Evolutionary conservation across 2,329 filamentous ascomycete species (phyloP), one percentile per base, ranked within the genome.

Genomic region (Colletotrichum lini): DNA sequence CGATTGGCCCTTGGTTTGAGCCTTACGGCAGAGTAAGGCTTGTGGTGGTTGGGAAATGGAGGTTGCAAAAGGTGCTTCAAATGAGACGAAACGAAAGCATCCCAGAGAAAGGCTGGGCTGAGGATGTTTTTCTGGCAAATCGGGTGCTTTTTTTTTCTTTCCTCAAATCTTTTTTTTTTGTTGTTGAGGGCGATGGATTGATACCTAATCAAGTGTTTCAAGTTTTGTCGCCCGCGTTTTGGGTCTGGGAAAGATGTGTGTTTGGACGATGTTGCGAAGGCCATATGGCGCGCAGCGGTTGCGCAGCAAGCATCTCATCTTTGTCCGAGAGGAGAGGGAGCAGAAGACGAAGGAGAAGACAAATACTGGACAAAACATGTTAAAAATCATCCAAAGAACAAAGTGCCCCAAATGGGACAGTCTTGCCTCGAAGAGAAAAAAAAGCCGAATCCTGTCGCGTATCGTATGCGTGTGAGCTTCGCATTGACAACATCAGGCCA

Each of bases 41-140:
- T 26, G 38, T 45, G 44, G 26, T 45, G 40, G 52, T 44, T 63
- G 47, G 52, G 54, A 21, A 45, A 58, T 52, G 58, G 26, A 47
- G 40, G 57, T 68, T 58, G 58, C 68, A 59, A 63, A 53, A 59
- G 52, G 53, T 54, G 68, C 58, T 54, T 58, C 38, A 47, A 23
- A 71, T 54, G 58, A 63, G 68, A 71, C 65, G 68, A 71, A 71
- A 68, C 68, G 65, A 58, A 68, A 63, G 68, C 65, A 58, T 59
- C 30, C 30, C 30, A 15, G 58, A 40, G 65, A 67, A 58, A 68
- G 58, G 65, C 45, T 26, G 45, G 59, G 65, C 45, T 59, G 58
- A 59, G 50, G 30, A 35, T 35, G 8, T 8, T 35, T 35, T 8
- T 35, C 30, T 35, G 30, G 30, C 26, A 30, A 30, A 30, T 30